Evolutionary conservation across 768 basidiomycete species (phyloP).

Genomic region (Termitomyces sp.): DNA sequence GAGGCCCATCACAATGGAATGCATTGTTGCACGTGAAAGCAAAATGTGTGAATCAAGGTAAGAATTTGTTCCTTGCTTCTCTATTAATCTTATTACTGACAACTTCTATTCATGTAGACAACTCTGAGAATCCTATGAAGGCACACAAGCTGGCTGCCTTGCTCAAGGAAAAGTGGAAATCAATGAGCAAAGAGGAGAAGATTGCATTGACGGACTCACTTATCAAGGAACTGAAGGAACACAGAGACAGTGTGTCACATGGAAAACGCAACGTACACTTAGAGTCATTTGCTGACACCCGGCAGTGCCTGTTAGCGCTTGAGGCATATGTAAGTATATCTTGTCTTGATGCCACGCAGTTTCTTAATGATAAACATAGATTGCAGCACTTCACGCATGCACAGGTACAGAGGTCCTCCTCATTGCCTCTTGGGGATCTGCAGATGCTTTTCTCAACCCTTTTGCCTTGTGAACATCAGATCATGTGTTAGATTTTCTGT

Average conservation of each 20-base stretch:
- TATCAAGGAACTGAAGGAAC: background rate
- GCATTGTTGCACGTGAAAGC: background rate
- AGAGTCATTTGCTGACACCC: background rate
- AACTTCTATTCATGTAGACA: background rate
- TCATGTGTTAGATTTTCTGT: background rate
- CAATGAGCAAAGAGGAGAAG: background rate
- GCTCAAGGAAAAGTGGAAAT: background rate
- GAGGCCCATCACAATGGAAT: background rate
- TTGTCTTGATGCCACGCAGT: background rate
- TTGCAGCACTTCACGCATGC: background rate
- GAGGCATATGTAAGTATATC: background rate
- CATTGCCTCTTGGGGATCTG: background rate
- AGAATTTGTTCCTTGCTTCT: background rate
- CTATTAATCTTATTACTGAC: background rate
- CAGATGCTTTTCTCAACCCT: background rate
- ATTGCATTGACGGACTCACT: background rate
- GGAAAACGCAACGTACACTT: background rate
- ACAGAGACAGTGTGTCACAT: background rate
- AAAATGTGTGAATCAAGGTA: background rate
- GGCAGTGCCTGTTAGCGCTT: background rate
- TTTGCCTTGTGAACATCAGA: background rate
- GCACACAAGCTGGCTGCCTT: background rate
- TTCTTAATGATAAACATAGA: background rate
- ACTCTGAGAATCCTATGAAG: background rate
- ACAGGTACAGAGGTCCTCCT: background rate